Conservation (phyloP, 805 yeast genomes). For the Wickerhamomyces bisporus region DNA sequence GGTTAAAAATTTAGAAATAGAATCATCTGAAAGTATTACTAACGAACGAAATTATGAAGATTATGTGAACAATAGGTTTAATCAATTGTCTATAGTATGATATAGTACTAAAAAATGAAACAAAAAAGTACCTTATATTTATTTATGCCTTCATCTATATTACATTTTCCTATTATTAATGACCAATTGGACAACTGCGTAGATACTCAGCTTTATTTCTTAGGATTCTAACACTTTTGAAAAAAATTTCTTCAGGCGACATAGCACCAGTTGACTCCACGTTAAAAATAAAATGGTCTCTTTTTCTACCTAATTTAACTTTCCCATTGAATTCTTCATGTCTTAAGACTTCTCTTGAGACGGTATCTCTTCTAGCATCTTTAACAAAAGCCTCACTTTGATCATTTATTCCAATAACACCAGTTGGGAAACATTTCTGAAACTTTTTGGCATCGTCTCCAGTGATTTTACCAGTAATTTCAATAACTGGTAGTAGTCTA, state of each 20-base stretch:
- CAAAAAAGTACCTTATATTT: no score
- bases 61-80: conserved; percentile 11
- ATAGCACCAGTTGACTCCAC: conserved; percentile 96
- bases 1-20: conserved; percentile 17
- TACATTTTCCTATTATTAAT: conserved; percentile 1
- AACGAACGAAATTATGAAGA: conserved; percentile 6
- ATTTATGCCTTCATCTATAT: neutral
- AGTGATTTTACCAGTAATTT: conserved; percentile 64
- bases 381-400: conserved; percentile 71
- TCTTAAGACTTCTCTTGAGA: conserved; percentile 91
- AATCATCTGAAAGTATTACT: neutral
- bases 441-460: conserved; percentile 77
- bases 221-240: conserved; percentile 81
- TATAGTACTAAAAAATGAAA: conserved; percentile 10
- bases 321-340: conserved; percentile 87
- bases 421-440: conserved; percentile 87
- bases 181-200: conserved; percentile 72
- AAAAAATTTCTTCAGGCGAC: conserved; percentile 94
- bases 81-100: conserved; percentile 6
- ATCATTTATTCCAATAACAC: conserved; percentile 75
- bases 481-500: conserved; percentile 83
- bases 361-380: conserved; percentile 94
- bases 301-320: conserved; percentile 84
- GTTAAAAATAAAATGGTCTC: conserved; percentile 91
- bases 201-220: conserved; percentile 79